phyloP scores from a whole-genome alignment of 2,329 filamentous ascomycete species.

The Claviceps humidiphila region DNA sequence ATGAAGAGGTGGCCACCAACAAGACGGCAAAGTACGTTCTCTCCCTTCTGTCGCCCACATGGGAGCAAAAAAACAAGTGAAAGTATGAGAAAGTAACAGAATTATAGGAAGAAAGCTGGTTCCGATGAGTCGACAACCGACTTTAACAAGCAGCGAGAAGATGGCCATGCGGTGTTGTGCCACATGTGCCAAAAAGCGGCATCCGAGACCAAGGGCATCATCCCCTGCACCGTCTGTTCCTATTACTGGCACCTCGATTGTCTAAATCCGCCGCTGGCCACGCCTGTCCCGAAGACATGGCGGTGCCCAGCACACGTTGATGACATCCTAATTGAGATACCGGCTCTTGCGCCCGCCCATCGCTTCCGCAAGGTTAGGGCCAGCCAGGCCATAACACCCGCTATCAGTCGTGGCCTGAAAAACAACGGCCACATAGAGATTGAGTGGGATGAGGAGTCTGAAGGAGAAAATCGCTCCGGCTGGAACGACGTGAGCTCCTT shows the following conservation, averaged over 20 bases:
- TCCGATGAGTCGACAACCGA: constrained; percentile 51
- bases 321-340: constrained; percentile 51
- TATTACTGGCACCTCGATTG: constrained; percentile 89
- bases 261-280: constrained; percentile 68
- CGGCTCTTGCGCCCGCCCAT: constrained; percentile 46
- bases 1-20: constrained; percentile 51
- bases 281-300: constrained; percentile 68
- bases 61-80: not conserved
- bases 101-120: constrained; percentile 34
- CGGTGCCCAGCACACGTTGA: constrained; percentile 80
- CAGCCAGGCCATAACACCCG: constrained; percentile 35
- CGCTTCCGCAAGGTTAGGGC: constrained; percentile 48
- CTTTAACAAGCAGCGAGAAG: constrained; percentile 57
- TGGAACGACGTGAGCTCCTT: constrained; percentile 47
- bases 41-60: too few relatives aligned
- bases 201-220: constrained; percentile 51
- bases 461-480: constrained; percentile 38
- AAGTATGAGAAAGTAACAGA: not conserved
- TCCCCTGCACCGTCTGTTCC: constrained; percentile 73
- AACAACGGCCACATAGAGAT: constrained; percentile 65
- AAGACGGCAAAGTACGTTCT: constrained; percentile 50
- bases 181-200: constrained; percentile 58
- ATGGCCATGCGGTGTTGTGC: constrained; percentile 67
- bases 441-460: constrained; percentile 44
- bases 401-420: constrained; percentile 47